Evolutionary conservation across 495 filamentous ascomycete species (phyloP), one percentile per base, ranked within the genome.

Genomic region (Parmelia sp.): DNA sequence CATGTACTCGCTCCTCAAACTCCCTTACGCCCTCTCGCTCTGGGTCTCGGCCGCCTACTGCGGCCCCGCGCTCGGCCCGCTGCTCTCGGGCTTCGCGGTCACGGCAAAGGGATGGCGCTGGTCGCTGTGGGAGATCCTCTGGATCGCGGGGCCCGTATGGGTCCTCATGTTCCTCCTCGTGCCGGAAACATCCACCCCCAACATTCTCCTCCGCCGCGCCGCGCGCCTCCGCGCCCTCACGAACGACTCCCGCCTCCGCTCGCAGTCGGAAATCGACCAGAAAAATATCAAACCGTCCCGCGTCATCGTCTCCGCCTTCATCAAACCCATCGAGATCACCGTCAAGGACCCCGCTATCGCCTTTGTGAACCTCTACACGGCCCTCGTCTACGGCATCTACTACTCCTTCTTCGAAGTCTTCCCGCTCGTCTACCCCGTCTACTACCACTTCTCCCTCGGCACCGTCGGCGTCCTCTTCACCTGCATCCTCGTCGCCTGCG

Each of bases 381-480:
- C 79, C 27, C 74, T 88, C 44, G 77, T 83, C 37, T 86, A 87
- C 72, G 82, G 77, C 15, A 86, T 86, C 71, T 86, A 82, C 71
- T 87, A 86, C 71, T 78, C 74, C 58, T 87, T 86, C 77, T 86
- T 87, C 77, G 87, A 89, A 70, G 85, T 82, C 66, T 89, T 90
- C 77, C 86, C 87, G 4, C 74, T 90, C n/a, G 85, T 90, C 58
- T 90, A 88, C 75, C 78, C 79, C 2, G 79, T 75, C 61, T 76
- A 81, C 64, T 89, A 89, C 75, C 71, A 73, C 69, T 86, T 90
- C 75, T 83, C 77, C 63, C 74, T 84, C 29, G 87, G 88, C 56
- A 66, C 83, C 64, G 74, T 82, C 62, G 86, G 88, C 56, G 77
- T 90, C 10, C 81, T 85, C 39, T 90, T 90, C 80, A 74, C 85